Base-by-base conservation (phyloP, 331 rosid genomes). In the Telfairia occidentalis region DNA sequence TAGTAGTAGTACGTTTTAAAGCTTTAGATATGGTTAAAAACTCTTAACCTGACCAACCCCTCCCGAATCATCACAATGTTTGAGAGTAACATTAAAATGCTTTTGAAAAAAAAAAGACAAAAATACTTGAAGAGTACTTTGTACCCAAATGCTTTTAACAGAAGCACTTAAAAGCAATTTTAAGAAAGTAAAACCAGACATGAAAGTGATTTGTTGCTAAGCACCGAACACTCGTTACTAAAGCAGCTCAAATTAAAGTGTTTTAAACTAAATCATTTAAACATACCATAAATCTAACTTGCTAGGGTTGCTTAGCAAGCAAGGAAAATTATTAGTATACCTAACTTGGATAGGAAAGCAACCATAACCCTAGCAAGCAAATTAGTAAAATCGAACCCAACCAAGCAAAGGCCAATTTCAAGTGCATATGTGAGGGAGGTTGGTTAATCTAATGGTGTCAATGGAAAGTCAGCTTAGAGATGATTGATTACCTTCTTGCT, bases 401-500 rank as follows among this genome's bases (percentile, higher is more conserved):
- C 29, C 15, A 53, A 53, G 30, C 5, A 2, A 10, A 9, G 3
- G 7, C 53, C 21, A 16, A 35, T 2, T 19, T 2, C n/a, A 13
- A 15, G 12, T 32, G 26, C 29, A 19, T 19, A 16, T 1, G n/a
- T 35, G 48, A 9, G 40, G 16, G 32, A n/a, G 24, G 24, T 38
- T 38, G 49, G 72, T 38, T 21, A 40, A 66, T 66, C 53, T 42
- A 66, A 66, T 26, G 37, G 5, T 24, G 13, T 42, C 12, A 43
- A 67, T 24, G 24, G 23, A 43, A 13, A 13, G 21, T 23, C 21
- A 23, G 53, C 38, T 42, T 67, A 67, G 55, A 67, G 74, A 43
- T 65, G 11, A 66, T 66, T 65, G 11, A 66, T 66, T 35, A 67
- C 54, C 74, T 24, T 67, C 9, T 16, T 69, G 55, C 30, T 69